Evolutionary conservation across 2,329 filamentous ascomycete genomes (phyloP).

Genomic region (Podosphaera fusca): DNA sequence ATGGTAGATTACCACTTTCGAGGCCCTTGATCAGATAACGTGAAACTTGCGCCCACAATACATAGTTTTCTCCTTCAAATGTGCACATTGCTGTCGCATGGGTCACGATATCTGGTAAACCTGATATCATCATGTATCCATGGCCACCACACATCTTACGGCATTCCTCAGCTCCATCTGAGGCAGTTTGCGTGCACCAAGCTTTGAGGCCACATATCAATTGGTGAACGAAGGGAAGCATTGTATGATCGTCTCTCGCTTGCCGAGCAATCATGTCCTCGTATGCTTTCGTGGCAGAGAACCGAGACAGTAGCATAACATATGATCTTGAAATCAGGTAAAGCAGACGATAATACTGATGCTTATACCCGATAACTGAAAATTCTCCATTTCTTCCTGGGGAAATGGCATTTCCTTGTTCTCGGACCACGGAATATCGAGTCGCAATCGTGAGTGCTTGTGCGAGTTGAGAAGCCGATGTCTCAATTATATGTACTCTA

Average conservation of each 20-base stretch:
- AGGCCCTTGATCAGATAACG: conserved; percentile 8
- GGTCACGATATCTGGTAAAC: conserved; percentile 15
- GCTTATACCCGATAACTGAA: conserved; percentile 9
- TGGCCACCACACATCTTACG: conserved; percentile 19
- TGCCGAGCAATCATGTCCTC: conserved; percentile 1
- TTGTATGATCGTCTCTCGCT: conserved; percentile 3
- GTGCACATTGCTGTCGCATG: conserved; percentile 13
- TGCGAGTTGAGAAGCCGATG: conserved; percentile 13
- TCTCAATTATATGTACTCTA: conserved; percentile 12
- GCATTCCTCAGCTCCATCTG: conserved; percentile 16
- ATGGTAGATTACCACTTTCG: conserved; percentile 1
- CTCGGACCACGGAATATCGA: conserved; percentile 15
- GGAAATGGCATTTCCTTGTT: conserved; percentile 7
- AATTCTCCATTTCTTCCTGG: not conserved
- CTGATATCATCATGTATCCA: conserved; percentile 17
- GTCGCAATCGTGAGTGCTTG: conserved; percentile 17
- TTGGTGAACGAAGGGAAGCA: conserved; percentile 10
- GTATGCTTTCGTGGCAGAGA: not conserved
- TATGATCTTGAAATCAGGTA: conserved; percentile 12
- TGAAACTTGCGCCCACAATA: conserved; percentile 19
- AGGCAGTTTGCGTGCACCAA: conserved; percentile 11
- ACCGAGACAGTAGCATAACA: conserved; percentile 10
- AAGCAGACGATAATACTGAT: conserved; percentile 13
- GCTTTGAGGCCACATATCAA: conserved; percentile 14
- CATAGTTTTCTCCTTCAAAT: conserved; percentile 21